Percentiles rank a stretch among this genome's conserved stretches.
Evolutionary conservation across 768 basidiomycete species (phyloP).

Genomic region (Lactarius sp.): DNA sequence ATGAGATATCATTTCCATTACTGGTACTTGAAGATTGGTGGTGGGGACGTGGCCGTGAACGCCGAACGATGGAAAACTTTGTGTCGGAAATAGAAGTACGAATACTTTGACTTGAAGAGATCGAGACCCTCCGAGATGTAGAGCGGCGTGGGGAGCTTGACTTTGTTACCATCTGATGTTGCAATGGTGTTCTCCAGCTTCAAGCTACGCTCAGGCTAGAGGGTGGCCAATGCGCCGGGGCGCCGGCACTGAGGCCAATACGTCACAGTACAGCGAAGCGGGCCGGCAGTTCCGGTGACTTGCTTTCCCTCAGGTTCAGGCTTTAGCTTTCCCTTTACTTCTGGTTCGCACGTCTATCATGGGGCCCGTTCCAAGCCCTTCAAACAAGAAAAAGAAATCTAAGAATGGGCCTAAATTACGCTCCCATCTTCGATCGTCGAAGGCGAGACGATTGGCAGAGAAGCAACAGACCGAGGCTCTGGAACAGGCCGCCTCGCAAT

Average conservation of each 20-base stretch:
- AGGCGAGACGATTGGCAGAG: constrained; percentile 19
- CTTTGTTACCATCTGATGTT: neutral
- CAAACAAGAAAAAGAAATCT: constrained; percentile 6
- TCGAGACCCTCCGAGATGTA: constrained; percentile 2
- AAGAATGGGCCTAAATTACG: constrained; percentile 12
- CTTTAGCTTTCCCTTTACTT: no score
- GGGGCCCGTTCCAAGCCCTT: constrained; percentile 16
- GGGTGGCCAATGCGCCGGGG: no score
- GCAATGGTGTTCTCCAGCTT: no score
- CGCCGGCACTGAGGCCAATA: no score
- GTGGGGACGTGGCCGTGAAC: constrained; percentile 18
- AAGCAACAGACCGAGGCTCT: constrained; percentile 23
- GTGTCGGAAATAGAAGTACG: constrained; percentile 13
- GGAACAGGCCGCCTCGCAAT: constrained; percentile 19
- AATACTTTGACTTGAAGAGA: constrained; percentile 9
- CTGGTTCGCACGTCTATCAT: constrained; percentile 1
- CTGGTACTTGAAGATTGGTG: constrained; percentile 20
- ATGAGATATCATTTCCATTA: constrained; percentile 15
- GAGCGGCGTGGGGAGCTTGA: constrained; percentile 6
- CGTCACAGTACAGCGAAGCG: neutral
- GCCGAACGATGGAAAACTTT: constrained; percentile 9
- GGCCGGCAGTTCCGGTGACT: neutral
- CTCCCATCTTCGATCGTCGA: constrained; percentile 12
- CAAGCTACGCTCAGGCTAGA: no score
- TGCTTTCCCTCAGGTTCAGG: no score